A percentile compares a stretch with the other conserved stretches of the same genome.
These are phyloP conservation scores for Brassica nigra DNA, from an alignment of 345 rosid genomes.

Conservation along the genomic window DNA sequence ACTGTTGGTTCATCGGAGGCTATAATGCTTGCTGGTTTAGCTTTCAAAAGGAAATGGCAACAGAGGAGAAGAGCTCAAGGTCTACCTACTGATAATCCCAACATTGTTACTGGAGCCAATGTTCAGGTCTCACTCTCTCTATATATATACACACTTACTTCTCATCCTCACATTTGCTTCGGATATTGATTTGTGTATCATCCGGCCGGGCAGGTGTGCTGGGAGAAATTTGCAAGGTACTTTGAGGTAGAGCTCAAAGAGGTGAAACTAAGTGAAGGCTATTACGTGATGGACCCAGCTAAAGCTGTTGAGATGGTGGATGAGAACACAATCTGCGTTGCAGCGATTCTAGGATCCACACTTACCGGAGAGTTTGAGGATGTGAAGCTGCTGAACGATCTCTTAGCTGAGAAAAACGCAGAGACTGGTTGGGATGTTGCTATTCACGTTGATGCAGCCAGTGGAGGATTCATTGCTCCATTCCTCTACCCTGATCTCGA, in stretches of 20 bases:
- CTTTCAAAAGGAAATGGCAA: conserved; percentile 79
- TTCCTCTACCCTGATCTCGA: conserved; percentile 73
- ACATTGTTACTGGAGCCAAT: conserved; percentile 82
- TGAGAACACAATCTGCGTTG: conserved; percentile 82
- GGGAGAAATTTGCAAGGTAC: conserved; percentile 88
- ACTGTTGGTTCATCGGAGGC: conserved; percentile 84
- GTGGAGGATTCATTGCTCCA: conserved; percentile 85
- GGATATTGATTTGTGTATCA: no score
- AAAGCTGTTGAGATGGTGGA: conserved; percentile 78
- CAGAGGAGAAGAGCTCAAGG: conserved; percentile 55
- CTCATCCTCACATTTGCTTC: neutral
- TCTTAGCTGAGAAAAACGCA: conserved; percentile 54
- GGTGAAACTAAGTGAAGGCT: conserved; percentile 45
- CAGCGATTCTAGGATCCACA: conserved; percentile 81
- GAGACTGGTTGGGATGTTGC: conserved; percentile 75
- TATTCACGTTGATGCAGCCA: conserved; percentile 79
- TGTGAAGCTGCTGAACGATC: conserved; percentile 63
- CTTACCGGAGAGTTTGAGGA: conserved; percentile 79
- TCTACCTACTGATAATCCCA: conserved; percentile 61
- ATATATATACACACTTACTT: neutral
- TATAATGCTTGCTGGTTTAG: conserved; percentile 82
- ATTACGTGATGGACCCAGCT: conserved; percentile 65
- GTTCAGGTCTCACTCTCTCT: conserved; percentile 54
- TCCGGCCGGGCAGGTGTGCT: conserved; percentile 49
- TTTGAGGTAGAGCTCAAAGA: conserved; percentile 61